phyloP scores from a whole-genome alignment of 2,329 filamentous ascomycete species.

The Paecilomyces formosus region DNA sequence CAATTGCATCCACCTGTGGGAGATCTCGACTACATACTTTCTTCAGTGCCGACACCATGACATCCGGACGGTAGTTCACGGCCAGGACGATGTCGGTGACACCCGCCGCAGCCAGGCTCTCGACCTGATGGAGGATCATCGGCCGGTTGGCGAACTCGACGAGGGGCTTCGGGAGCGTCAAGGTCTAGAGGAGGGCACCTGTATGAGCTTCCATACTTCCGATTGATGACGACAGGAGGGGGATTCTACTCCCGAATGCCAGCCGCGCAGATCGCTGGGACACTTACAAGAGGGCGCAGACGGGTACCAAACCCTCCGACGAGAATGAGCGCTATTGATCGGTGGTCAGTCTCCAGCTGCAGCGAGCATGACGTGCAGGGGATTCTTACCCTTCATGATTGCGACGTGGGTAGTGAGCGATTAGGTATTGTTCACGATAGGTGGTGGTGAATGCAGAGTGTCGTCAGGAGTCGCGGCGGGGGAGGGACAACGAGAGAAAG shows the following conservation, averaged over 20 bases:
- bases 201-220: slow-evolving; percentile 6
- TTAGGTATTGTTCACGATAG: background rate
- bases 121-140: slow-evolving; percentile 98
- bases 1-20: background rate
- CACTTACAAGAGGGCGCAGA: slow-evolving; percentile 82
- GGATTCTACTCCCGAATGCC: background rate
- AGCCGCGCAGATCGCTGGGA: slow-evolving; percentile 9
- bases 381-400: slow-evolving; percentile 38
- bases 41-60: slow-evolving; percentile 90
- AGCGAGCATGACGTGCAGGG: slow-evolving; percentile 4
- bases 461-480: background rate
- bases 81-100: slow-evolving; percentile 97
- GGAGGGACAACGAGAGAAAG: slow-evolving; percentile 3
- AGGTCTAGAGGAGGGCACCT: slow-evolving; percentile 54
- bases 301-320: slow-evolving; percentile 98
- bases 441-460: background rate
- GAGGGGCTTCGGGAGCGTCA: slow-evolving; percentile 93
- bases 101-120: slow-evolving; percentile 84
- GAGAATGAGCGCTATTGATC: slow-evolving; percentile 76
- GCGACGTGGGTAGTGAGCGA: slow-evolving; percentile 5
- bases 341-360: slow-evolving; percentile 9
- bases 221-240: background rate
- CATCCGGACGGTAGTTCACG: slow-evolving; percentile 96
- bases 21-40: slow-evolving; percentile 54
- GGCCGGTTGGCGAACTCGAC: slow-evolving; percentile 98